Conservation (phyloP, 805 yeast genomes). For the Yarrowia keelungensis region DNA sequence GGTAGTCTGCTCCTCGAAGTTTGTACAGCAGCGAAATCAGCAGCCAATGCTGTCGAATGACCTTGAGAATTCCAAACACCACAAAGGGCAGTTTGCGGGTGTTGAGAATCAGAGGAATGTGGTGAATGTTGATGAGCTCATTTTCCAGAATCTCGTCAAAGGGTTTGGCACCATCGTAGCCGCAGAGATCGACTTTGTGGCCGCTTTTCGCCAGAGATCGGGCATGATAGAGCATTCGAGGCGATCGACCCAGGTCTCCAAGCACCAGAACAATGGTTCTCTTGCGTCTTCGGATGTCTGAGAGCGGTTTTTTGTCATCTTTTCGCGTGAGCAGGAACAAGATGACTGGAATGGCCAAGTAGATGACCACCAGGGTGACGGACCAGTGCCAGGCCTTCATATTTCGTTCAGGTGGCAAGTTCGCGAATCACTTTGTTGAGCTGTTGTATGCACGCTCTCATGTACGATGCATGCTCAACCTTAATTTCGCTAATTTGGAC, state of each 20-base stretch:
- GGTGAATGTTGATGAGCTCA: slow-evolving; percentile 47
- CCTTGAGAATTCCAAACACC: slow-evolving; percentile 65
- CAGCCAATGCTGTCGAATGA: slow-evolving; percentile 59
- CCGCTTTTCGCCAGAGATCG: slow-evolving; percentile 71
- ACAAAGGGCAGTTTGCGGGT: slow-evolving; percentile 57
- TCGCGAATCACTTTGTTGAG: slow-evolving; percentile 32
- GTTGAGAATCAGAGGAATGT: slow-evolving; percentile 46
- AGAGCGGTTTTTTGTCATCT: slow-evolving; percentile 29
- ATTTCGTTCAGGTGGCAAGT: slow-evolving; percentile 8
- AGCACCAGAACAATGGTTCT: slow-evolving; percentile 80
- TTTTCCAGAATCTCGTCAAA: slow-evolving; percentile 45
- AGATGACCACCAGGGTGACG: slow-evolving; percentile 41
- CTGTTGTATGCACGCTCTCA: slow-evolving; percentile 29
- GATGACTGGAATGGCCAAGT: slow-evolving; percentile 43
- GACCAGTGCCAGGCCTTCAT: slow-evolving; percentile 40
- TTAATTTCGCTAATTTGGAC: too few species aligned
- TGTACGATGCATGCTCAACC: slow-evolving; percentile 26
- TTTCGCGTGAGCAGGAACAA: slow-evolving; percentile 41
- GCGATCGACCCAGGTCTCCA: slow-evolving; percentile 95
- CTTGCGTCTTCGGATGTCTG: slow-evolving; percentile 48
- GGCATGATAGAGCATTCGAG: slow-evolving; percentile 93
- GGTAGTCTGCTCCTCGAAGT: slow-evolving; percentile 67
- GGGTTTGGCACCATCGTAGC: slow-evolving; percentile 56
- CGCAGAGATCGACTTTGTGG: slow-evolving; percentile 81
- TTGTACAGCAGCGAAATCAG: slow-evolving; percentile 59